Evolutionary conservation across 306 rosid species (phyloP).

Genomic region (Benincasa hispida): DNA sequence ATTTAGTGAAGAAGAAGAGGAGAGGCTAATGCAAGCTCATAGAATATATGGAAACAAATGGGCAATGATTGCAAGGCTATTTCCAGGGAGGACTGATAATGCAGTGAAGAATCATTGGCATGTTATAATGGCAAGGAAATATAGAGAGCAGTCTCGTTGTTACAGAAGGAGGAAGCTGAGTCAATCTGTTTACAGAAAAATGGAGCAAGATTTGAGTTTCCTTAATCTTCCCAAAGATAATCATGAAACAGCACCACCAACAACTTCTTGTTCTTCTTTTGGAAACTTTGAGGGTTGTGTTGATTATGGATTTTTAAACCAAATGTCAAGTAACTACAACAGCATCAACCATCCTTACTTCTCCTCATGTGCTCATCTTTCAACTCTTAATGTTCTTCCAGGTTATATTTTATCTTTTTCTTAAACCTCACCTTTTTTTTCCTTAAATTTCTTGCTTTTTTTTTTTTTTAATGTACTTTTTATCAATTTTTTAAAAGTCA

Average conservation of each 20-base stretch:
- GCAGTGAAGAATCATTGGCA: constrained; percentile 99
- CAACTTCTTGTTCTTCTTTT: constrained; percentile 19
- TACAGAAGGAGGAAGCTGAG: constrained; percentile 66
- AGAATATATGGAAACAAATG: constrained; percentile 93
- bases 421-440: too few species aligned
- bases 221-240: constrained; percentile 15
- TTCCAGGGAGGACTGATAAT: constrained; percentile 95
- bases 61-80: constrained; percentile 97
- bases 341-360: constrained; percentile 10
- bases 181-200: constrained; percentile 47
- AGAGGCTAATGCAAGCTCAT: constrained; percentile 91
- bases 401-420: background rate
- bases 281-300: constrained; percentile 20
- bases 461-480: too few species aligned
- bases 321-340: constrained; percentile 17
- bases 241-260: background rate
- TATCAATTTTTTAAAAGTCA: too few species aligned
- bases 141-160: constrained; percentile 83
- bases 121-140: constrained; percentile 94
- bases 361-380: constrained; percentile 27
- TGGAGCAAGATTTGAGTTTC: constrained; percentile 37
- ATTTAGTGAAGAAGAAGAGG: constrained; percentile 86
- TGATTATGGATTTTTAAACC: constrained; percentile 25
- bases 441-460: too few species aligned
- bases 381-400: constrained; percentile 40